phyloP scores from a whole-genome alignment of 2,329 filamentous ascomycete genomes.

The Immersiporthe knoxdaviesiana region DNA sequence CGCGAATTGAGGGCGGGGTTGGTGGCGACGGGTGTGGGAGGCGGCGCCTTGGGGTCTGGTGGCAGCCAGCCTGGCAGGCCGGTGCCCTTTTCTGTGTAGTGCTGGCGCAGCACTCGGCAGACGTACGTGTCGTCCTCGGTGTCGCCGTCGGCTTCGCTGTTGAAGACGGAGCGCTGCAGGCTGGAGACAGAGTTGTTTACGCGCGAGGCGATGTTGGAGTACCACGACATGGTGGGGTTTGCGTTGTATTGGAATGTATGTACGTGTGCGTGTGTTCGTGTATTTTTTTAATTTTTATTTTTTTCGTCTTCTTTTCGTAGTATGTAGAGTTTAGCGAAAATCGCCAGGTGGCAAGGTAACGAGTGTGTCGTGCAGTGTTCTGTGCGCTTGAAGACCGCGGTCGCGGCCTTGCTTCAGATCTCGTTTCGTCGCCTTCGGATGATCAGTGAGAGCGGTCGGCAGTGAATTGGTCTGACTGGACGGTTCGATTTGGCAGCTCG shows the following conservation, averaged over 20 bases:
- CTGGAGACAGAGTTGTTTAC: slow-evolving; percentile 70
- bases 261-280: neutral
- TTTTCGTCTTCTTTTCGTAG: no score
- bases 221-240: slow-evolving; percentile 72
- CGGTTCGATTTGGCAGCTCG: neutral
- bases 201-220: slow-evolving; percentile 72
- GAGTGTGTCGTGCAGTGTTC: neutral
- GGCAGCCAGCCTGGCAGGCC: slow-evolving; percentile 86
- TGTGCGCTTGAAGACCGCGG: slow-evolving; percentile 9
- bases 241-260: neutral
- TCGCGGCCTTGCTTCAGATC: slow-evolving; percentile 12
- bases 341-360: neutral
- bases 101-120: slow-evolving; percentile 86
- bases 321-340: neutral
- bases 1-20: slow-evolving; percentile 51
- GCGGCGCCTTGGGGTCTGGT: slow-evolving; percentile 78
- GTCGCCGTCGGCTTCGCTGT: slow-evolving; percentile 69
- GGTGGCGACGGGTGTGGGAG: slow-evolving; percentile 55
- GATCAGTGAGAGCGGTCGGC: neutral
- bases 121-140: slow-evolving; percentile 92
- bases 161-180: slow-evolving; percentile 52
- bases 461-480: neutral
- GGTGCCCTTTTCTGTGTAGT: slow-evolving; percentile 88
- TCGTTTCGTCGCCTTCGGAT: slow-evolving; percentile 21
- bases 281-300: no score